These are phyloP conservation scores for Pisolithus tinctorius DNA, from an alignment of 768 basidiomycete genomes.

Conservation along the genomic window DNA sequence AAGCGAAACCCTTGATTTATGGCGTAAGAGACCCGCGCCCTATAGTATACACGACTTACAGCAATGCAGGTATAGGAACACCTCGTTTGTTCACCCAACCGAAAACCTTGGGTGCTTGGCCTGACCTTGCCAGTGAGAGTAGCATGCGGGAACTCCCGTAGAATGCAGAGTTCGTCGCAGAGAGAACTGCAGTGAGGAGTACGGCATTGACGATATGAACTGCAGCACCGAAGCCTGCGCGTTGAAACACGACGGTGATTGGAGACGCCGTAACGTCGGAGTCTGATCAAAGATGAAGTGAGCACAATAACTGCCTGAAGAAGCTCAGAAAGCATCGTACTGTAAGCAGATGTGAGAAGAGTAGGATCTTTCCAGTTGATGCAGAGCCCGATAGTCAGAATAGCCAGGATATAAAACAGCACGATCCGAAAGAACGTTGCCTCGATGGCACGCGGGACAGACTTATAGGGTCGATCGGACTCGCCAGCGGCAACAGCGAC, in stretches of 20 bases:
- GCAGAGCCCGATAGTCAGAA: constrained; percentile 59
- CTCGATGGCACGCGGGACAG: constrained; percentile 59
- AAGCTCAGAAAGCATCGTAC: constrained; percentile 22
- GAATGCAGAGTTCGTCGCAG: constrained; percentile 60
- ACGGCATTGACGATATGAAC: constrained; percentile 62
- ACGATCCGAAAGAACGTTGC: constrained; percentile 62
- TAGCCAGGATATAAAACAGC: constrained; percentile 58
- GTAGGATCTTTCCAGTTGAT: constrained; percentile 55
- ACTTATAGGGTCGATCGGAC: constrained; percentile 53
- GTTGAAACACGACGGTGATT: constrained; percentile 55
- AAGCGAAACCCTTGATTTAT: constrained; percentile 36
- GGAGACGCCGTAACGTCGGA: constrained; percentile 52
- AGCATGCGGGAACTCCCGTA: constrained; percentile 61
- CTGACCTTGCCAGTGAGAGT: constrained; percentile 52
- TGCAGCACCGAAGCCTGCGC: constrained; percentile 55
- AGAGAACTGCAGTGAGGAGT: constrained; percentile 58
- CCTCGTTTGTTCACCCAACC: constrained; percentile 58
- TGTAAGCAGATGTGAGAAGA: constrained; percentile 39
- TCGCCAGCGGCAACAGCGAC: constrained; percentile 72
- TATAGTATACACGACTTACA: constrained; percentile 33
- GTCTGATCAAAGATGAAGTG: constrained; percentile 20
- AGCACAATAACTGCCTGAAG: background rate
- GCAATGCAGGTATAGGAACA: constrained; percentile 50
- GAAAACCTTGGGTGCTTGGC: constrained; percentile 61
- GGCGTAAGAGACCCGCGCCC: constrained; percentile 10